Evolutionary conservation across 148 eudicot genomes (phyloP), one percentile per base, ranked within the genome.

Genomic region (Silene latifolia): DNA sequence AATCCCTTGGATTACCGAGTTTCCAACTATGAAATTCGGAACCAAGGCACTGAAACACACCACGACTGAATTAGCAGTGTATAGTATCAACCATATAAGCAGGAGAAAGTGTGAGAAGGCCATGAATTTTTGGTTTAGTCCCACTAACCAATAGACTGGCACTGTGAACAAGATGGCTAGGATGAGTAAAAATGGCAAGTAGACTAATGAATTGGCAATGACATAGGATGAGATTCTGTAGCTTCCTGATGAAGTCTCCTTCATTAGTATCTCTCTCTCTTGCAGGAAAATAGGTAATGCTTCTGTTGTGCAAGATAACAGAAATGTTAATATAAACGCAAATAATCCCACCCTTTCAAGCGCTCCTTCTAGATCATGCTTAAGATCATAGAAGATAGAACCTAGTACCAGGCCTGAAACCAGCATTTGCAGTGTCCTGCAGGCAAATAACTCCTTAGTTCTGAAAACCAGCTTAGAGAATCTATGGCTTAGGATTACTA

Each of bases 231-330:
- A 96, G 19, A 96, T 83, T 15, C 99, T 75, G 44, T 96, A 96
- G 83, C 98, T 90, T 57, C 99, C 99, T 21, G 89, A 82, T 9
- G 91, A 88, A 13, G 96, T 96, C 64, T 96, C 99, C 86, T 89
- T 92, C 97, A 90, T 96, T 59, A 96, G 66, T 69, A 96, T 96
- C 64, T 96, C 94, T 82, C 88, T 89, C 81, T 96, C 99, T 81
- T 92, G 97, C 73, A 96, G 79, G 87, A 96, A 96, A 24, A 96
- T 82, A 20, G 99, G 99, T 25, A 96, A 80, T n/a, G 99, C 99
- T 77, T 96, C 99, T 54, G 87, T 89, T n/a, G 98, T 90, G 79
- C 88, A 84, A 14, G 99, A 86, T 5, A 96, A 74, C 69, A 96
- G 71, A 78, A 92, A 96, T 21, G 99, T 96, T 73, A 96, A 67